A percentile compares a stretch with the other conserved stretches of the same genome.
Conservation (phyloP, 2,329 filamentous ascomycete species). For the Talaromyces piceae region DNA sequence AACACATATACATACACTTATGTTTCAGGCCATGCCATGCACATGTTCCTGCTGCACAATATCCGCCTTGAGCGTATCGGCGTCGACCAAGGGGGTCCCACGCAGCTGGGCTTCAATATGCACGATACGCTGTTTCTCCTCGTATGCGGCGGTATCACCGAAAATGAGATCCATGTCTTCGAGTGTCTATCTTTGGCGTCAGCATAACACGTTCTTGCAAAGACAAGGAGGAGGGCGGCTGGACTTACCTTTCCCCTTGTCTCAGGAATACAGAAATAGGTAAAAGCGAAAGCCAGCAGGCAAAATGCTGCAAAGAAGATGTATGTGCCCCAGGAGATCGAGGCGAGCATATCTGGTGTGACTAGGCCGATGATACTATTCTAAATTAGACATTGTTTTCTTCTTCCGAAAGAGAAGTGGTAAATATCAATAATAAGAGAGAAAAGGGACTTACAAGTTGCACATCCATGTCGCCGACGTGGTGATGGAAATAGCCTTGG, state of each 20-base stretch:
- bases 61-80: slow-evolving; percentile 17
- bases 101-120: slow-evolving; percentile 32
- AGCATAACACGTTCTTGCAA: not conserved
- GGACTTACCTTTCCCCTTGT: slow-evolving; percentile 27
- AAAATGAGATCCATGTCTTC: slow-evolving; percentile 50
- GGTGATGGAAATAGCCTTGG: slow-evolving; percentile 32
- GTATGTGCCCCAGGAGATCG: slow-evolving; percentile 32
- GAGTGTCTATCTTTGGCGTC: slow-evolving; percentile 31
- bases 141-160: slow-evolving; percentile 30
- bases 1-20: no score
- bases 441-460: slow-evolving; percentile 24
- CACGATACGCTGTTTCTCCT: slow-evolving; percentile 32
- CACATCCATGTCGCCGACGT: slow-evolving; percentile 35
- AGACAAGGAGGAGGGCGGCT: not conserved
- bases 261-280: slow-evolving; percentile 29
- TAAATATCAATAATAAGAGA: not conserved
- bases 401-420: no score
- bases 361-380: slow-evolving; percentile 27
- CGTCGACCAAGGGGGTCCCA: slow-evolving; percentile 17
- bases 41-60: slow-evolving; percentile 18
- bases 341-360: slow-evolving; percentile 31
- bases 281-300: slow-evolving; percentile 27
- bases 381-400: no score
- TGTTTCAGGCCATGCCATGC: not conserved
- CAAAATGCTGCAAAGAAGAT: slow-evolving; percentile 34